Evolutionary conservation across 2,329 filamentous ascomycete species (phyloP).

Genomic region (Fusarium sp.): DNA sequence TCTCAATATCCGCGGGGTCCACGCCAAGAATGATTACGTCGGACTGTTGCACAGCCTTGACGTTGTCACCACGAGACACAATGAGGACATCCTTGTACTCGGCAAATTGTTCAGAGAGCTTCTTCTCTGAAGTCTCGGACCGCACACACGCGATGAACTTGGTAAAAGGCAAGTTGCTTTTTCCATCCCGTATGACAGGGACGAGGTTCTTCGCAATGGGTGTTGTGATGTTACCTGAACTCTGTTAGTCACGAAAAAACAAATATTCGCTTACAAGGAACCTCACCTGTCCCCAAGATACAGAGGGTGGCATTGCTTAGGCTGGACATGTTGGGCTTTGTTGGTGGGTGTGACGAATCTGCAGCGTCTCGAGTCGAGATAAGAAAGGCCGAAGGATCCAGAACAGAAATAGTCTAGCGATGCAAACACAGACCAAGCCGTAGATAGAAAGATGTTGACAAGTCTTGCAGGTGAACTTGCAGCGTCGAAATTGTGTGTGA

Average conservation of each 20-base stretch:
- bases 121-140: conserved; percentile 40
- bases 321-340: conserved; percentile 28
- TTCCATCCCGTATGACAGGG: conserved; percentile 7
- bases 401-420: not conserved
- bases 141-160: conserved; percentile 47
- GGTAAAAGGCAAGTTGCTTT: conserved; percentile 36
- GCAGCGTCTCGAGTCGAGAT: not conserved
- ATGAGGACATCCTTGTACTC: conserved; percentile 22
- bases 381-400: not conserved
- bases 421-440: conserved; percentile 20
- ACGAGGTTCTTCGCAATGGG: conserved; percentile 45
- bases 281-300: conserved; percentile 40
- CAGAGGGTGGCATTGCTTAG: conserved; percentile 39
- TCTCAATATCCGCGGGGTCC: conserved; percentile 58
- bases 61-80: conserved; percentile 49
- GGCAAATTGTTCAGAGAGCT: conserved; percentile 37
- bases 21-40: conserved; percentile 60
- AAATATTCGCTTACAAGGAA: rapidly evolving
- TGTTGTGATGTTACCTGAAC: conserved; percentile 48
- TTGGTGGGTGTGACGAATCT: not conserved
- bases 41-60: conserved; percentile 50
- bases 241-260: not conserved
- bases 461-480: conserved; percentile 25
- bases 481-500: not conserved
- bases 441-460: conserved; percentile 26